phyloP scores from a whole-genome alignment of 2,329 filamentous ascomycete genomes.

The Verticillium longisporum region DNA sequence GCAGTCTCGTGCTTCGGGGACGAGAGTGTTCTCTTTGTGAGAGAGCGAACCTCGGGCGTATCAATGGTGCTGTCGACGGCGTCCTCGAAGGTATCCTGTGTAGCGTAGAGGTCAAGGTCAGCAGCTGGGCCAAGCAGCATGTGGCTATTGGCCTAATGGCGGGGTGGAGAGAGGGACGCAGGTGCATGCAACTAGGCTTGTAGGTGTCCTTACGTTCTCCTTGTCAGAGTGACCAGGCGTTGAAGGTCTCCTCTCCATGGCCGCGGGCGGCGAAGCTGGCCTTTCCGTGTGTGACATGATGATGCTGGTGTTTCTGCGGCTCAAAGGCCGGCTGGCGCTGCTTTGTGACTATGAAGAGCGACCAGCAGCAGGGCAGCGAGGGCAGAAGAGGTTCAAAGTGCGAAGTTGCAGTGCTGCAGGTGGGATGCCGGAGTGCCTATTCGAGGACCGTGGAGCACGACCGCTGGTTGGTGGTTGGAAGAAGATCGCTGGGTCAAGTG shows the following conservation, averaged over 20 bases:
- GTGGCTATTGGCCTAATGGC: background rate
- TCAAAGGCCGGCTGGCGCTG: background rate
- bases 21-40: constrained; percentile 44
- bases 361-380: background rate
- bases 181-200: background rate
- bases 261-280: constrained; percentile 14
- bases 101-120: constrained; percentile 5
- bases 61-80: constrained; percentile 45
- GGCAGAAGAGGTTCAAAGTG: background rate
- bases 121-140: background rate
- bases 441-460: background rate
- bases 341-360: background rate
- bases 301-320: background rate
- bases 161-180: background rate
- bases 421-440: background rate
- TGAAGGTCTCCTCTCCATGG: constrained; percentile 10
- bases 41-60: constrained; percentile 55
- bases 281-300: constrained; percentile 27
- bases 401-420: background rate
- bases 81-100: constrained; percentile 76
- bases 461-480: background rate
- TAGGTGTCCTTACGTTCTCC: constrained; percentile 10
- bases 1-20: constrained; percentile 22
- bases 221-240: constrained; percentile 9
- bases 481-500: background rate